Base-by-base conservation (phyloP, 352 stramenopile species). In the Thalassiosira pacifica region DNA sequence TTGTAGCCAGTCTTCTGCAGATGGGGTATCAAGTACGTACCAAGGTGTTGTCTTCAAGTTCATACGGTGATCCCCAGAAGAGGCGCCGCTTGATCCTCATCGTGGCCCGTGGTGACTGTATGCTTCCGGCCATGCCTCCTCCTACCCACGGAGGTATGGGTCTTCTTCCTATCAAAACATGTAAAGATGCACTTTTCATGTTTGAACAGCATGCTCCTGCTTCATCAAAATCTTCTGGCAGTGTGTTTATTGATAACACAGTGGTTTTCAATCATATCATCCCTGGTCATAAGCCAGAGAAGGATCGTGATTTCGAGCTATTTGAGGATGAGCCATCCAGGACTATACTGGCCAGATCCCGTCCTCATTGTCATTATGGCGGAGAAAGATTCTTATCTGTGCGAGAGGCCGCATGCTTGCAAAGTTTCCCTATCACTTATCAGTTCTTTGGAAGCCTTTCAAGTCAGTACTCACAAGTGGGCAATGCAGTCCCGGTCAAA, bases 401-500 rank as follows among this genome's bases (percentile, higher is more conserved):
- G 19, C 40, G 80, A 29, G 73, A 83, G 69, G 70, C 74, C 24
- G 77, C 88, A 24, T 71, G 66, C 8, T 53, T 92, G 29, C 85
- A 91, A 66, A 83, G 63, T 22, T 92, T 92, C 79, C 88, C 88
- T 13, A 6, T 69, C 16, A 72, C 42, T 5, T 91, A 83, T 55
- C 55, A 67, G 16, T 91, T 92, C 60, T 87, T 40, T 82, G 87
- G 87, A 22, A 73, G 26, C 48, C 13, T 83, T 13, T 18, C 45
- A 10, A 53, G 29, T 37, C 80, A 87, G 45, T 83, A 72, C 26
- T 52, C 45, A 19, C 84, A 91, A 48, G 76, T 92, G 32, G 87
- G 87, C 6, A 92, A 92, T 71, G 87, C 87, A 40, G 85, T 92
- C 0, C 85, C 84, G 31, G 37, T 92, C 32, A 45, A 63, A 13